Evolutionary conservation across 2,329 filamentous ascomycete species (phyloP), one percentile per base, ranked within the genome.

Genomic region (Clonostachys chloroleuca): DNA sequence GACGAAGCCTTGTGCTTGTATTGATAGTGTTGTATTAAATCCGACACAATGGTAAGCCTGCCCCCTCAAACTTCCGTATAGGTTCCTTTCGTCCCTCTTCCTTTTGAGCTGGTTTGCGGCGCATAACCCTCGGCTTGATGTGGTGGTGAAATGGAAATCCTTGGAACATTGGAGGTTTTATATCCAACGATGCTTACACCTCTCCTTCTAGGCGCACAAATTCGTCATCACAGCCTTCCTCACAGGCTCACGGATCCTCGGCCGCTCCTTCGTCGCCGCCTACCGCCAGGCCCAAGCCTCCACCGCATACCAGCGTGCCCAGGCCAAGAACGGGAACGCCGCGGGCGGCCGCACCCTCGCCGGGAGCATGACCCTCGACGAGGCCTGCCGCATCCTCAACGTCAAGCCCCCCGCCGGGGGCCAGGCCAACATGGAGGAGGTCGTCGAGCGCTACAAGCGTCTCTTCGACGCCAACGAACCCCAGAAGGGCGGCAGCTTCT

Each of bases 311-410:
- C 84, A 86, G 57, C 85, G 85, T 54, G 83, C 88, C 46, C 83
- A 86, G 55, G 79, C 78, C 53, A 87, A 86, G 59, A 79, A 79
- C 55, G 77, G 79, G 51, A 75, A 78, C 51, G 67, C 78, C 24
- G 55, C 61, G 3, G 77, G 78, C 48, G 77, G 81, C 51, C 72
- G 79, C n/a, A 66, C 64, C 34, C 61, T 77, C 52, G 76, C 83
- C 30, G 81, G 82, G 6, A 89, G 91, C 63, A 86, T 97, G 69
- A 94, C 91, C 9, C 84, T 99, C 60, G 90, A 96, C 57, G 94
- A 99, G 76, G 94, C 94, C 46, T 97, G 91, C 81, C 89, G 91
- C 70, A 96, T 99, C 62, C 81, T 99, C 53, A 95, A 99, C 66
- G 91, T 99, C 57, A 89, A 92, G 66, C 89, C 92, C 36, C 92